Conservation (phyloP, 2,329 filamentous ascomycete species). For the Monosporascus sp. region DNA sequence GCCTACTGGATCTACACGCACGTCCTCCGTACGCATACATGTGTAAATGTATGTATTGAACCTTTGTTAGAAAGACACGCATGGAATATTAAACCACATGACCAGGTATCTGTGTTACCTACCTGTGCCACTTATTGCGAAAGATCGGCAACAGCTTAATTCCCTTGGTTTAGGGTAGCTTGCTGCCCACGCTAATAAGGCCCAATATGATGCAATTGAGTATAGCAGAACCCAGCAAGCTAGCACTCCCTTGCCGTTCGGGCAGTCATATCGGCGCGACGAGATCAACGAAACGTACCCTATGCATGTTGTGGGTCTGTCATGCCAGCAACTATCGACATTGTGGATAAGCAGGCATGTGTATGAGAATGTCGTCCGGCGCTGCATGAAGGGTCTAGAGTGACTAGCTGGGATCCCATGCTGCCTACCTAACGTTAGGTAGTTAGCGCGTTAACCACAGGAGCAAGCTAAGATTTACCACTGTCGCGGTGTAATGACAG, state of each 20-base stretch:
- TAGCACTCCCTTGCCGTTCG: too few species aligned
- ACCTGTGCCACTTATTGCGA: neutral
- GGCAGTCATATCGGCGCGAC: neutral
- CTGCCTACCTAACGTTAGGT: too few species aligned
- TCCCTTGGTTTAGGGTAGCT: neutral
- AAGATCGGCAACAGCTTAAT: neutral
- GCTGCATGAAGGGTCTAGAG: too few species aligned
- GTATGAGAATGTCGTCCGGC: too few species aligned
- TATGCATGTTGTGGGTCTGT: neutral
- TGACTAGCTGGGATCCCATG: too few species aligned
- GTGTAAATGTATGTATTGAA: too few species aligned
- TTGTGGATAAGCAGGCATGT: neutral
- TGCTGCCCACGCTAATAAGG: neutral
- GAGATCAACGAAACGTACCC: neutral
- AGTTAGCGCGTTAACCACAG: too few species aligned
- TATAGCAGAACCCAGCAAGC: too few species aligned
- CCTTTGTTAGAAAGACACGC: neutral
- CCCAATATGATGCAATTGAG: neutral
- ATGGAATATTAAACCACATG: neutral
- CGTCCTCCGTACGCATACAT: neutral
- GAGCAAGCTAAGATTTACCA: too few species aligned
- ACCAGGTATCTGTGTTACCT: neutral
- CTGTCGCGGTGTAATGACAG: too few species aligned
- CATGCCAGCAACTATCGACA: neutral
- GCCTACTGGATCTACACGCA: neutral